A percentile compares a stretch with the other conserved stretches of the same genome.
Evolutionary conservation across 345 rosid genomes (phyloP).

Genomic region (Tarenaya hassleriana): DNA sequence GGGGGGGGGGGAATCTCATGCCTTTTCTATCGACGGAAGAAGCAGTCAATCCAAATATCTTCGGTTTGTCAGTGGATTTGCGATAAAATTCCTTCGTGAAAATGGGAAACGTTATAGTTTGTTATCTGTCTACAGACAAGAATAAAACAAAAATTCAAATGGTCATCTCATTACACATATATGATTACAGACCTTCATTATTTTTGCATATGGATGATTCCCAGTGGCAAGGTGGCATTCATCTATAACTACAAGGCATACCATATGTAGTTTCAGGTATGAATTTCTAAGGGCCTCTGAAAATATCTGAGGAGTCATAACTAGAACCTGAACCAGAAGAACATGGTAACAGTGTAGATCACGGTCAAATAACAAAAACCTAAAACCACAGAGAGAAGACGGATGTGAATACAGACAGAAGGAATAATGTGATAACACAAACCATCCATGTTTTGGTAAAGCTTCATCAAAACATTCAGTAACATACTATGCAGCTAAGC

Average conservation of each 20-base stretch:
- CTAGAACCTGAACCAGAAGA: constrained; percentile 53
- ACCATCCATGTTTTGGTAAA: neutral
- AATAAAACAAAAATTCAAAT: neutral
- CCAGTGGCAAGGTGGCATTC: constrained; percentile 85
- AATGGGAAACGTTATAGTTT: constrained; percentile 13
- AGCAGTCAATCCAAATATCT: constrained; percentile 82
- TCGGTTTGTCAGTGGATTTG: constrained; percentile 55
- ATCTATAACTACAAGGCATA: constrained; percentile 64
- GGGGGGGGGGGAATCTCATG: no score
- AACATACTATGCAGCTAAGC: neutral
- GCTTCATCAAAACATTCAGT: neutral
- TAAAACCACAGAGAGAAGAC: constrained; percentile 6
- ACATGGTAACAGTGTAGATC: constrained; percentile 8
- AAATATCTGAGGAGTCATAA: constrained; percentile 90
- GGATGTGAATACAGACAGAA: constrained; percentile 3
- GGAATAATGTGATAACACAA: constrained; percentile 1
- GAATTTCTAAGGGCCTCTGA: constrained; percentile 67
- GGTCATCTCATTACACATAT: constrained; percentile 1
- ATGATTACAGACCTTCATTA: constrained; percentile 60
- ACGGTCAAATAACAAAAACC: neutral
- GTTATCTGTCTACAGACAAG: neutral
- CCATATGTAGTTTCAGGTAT: constrained; percentile 49
- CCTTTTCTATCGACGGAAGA: constrained; percentile 62
- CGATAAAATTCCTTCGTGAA: constrained; percentile 67
- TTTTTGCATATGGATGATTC: constrained; percentile 67